Evolutionary conservation across 441 rosid genomes (phyloP).

Genomic region (Pelargonium myrrhifolium): DNA sequence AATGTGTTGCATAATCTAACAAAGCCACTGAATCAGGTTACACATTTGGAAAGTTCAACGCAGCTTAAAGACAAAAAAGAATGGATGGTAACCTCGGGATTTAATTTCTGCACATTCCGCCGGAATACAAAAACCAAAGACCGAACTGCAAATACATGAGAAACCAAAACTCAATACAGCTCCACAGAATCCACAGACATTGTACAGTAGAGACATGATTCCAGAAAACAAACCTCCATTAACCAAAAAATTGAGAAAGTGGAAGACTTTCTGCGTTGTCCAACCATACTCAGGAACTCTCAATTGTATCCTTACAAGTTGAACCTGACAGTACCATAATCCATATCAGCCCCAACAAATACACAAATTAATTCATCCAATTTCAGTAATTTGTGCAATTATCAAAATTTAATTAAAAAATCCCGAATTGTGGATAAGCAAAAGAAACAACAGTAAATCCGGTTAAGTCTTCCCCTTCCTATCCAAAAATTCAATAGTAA

Average conservation of each 20-base stretch:
- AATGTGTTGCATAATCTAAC: conserved; percentile 68
- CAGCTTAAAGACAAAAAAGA: not conserved
- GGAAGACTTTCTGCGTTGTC: conserved; percentile 93
- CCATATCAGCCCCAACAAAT: not conserved
- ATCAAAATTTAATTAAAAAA: not conserved
- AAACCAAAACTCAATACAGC: conserved; percentile 13
- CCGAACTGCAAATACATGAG: conserved; percentile 37
- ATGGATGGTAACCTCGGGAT: conserved; percentile 41
- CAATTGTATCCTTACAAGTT: conserved; percentile 70
- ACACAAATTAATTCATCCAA: not conserved
- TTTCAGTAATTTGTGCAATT: not conserved
- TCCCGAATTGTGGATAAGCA: not conserved
- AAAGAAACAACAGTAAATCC: not conserved
- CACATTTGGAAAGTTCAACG: not conserved
- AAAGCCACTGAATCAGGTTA: conserved; percentile 12
- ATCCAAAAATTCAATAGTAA: not conserved
- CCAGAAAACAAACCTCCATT: conserved; percentile 52
- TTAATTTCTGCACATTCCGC: conserved; percentile 46
- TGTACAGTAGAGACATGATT: not conserved
- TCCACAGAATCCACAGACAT: not conserved
- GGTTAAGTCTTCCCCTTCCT: not conserved
- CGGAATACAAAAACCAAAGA: conserved; percentile 60
- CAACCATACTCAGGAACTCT: conserved; percentile 93
- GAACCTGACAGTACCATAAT: conserved; percentile 38
- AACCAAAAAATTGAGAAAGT: conserved; percentile 81